Conservation (phyloP, 768 basidiomycete genomes). For the Kwoniella dejecticola region DNA sequence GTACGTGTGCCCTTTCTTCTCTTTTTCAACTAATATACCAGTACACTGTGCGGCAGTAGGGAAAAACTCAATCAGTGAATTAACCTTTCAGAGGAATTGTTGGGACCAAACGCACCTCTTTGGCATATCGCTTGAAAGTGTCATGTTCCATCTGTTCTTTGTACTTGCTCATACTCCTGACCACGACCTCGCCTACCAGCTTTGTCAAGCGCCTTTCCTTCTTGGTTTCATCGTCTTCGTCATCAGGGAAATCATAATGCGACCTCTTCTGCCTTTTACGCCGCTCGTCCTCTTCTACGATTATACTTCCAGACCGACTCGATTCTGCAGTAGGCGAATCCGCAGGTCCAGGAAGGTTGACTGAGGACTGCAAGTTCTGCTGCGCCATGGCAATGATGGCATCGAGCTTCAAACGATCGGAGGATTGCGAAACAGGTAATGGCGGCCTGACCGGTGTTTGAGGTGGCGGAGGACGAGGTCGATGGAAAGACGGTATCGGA, state of each 20-base stretch:
- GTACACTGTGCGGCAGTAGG: conserved; percentile 65
- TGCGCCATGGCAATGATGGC: conserved; percentile 57
- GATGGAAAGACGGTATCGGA: conserved; percentile 29
- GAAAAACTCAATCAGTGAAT: conserved; percentile 1
- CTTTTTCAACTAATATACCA: conserved; percentile 83
- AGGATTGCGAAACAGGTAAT: conserved; percentile 10
- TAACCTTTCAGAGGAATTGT: background rate
- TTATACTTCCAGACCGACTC: conserved; percentile 34
- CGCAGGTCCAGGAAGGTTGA: conserved; percentile 3
- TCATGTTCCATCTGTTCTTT: conserved; percentile 71
- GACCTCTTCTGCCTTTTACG: conserved; percentile 59
- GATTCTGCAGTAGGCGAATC: conserved; percentile 33
- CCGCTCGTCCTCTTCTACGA: conserved; percentile 51
- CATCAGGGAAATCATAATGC: conserved; percentile 7
- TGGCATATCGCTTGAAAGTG: conserved; percentile 89
- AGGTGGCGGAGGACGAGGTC: conserved; percentile 35
- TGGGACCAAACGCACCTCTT: conserved; percentile 66
- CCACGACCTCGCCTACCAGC: conserved; percentile 84
- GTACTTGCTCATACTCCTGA: conserved; percentile 90
- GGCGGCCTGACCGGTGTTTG: conserved; percentile 12
- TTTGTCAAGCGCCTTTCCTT: conserved; percentile 78
- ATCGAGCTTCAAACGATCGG: conserved; percentile 43
- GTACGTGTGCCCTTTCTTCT: conserved; percentile 85
- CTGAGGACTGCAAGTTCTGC: conserved; percentile 32
- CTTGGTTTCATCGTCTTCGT: conserved; percentile 26